Base-by-base conservation (phyloP, 805 yeast genomes). In the Cyberlindnera euphorbiae region DNA sequence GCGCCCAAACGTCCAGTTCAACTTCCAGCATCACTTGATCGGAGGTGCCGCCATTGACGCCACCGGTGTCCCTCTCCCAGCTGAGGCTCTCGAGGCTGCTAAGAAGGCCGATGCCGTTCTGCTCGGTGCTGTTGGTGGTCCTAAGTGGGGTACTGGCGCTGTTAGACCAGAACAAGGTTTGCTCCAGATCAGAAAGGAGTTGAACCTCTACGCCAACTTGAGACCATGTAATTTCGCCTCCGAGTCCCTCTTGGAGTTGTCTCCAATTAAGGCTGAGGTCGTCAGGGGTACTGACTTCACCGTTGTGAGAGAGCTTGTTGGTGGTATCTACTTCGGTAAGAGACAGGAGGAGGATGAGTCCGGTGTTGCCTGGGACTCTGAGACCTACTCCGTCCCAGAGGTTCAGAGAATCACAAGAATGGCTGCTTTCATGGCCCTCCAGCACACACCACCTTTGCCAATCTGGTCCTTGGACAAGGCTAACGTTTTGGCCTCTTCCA, bases 1-100 rank as follows among this genome's bases (percentile, higher is more conserved):
- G 29, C 69, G 71, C 32, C 73, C 80, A 28, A 37, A 45, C 22
- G 66, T 82, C 53, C 64, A 78, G 55, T 89, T 93, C 58, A 76
- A 82, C 35, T 86, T 87, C 60, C 71, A 82, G 54, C 65, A 82
- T 45, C 96, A 89, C 56, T 71, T 90, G 53, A 90, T 93, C 52
- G 98, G 98, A 46, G 98, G 98, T 55, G 97, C 97, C 34, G 95
- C 97, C 31, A 90, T 93, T 55, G 98, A 93, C 60, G 96, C 96
- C 39, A 82, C 94, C 30, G 98, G 98, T 36, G 80, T 60, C 34
- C 97, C 98, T 41, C 70, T 93, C 46, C 83, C 96, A 12, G 95
- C 83, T 42, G 90, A 72, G 39, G 74, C 96, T 4, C 70, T 93
- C 32, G 83, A 67, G 30, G 88, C 95, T 8, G 75, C 97, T 25